Evolutionary conservation across 768 basidiomycete genomes (phyloP).

Genomic region (Leccinum disarticulatum): DNA sequence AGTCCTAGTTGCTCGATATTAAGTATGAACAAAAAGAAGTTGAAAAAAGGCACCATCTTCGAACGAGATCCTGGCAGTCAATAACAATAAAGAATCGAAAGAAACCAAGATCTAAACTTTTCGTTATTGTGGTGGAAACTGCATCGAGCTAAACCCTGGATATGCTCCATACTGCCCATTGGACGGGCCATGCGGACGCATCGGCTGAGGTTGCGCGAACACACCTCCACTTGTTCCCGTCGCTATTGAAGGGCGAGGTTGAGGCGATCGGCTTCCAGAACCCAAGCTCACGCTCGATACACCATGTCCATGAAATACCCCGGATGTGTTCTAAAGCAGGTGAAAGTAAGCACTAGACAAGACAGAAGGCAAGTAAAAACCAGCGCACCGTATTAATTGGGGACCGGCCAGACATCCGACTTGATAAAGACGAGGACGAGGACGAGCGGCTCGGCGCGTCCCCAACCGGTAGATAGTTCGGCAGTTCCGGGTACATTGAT

Average conservation of each 20-base stretch:
- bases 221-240: conserved; percentile 7
- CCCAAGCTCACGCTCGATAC: conserved; percentile 10
- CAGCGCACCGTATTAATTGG: conserved; percentile 29
- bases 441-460: conserved; percentile 33
- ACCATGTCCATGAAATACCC: conserved; percentile 22
- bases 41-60: not conserved
- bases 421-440: conserved; percentile 33
- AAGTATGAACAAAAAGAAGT: not conserved
- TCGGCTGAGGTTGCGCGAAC: conserved; percentile 28
- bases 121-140: conserved; percentile 18
- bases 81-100: conserved; percentile 24
- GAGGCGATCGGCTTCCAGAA: conserved; percentile 20
- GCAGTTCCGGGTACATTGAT: conserved; percentile 25
- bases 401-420: conserved; percentile 33
- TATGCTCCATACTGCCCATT: conserved; percentile 23
- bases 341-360: conserved; percentile 7
- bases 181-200: conserved; percentile 15
- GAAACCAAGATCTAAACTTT: not conserved
- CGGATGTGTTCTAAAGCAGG: conserved; percentile 22
- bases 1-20: not conserved
- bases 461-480: conserved; percentile 20
- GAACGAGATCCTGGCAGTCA: conserved; percentile 6
- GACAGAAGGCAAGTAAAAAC: conserved; percentile 2
- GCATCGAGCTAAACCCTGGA: conserved; percentile 25
- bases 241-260: conserved; percentile 14